Conservation (phyloP, 495 filamentous ascomycete species). For the Cairneyella variabilis region DNA sequence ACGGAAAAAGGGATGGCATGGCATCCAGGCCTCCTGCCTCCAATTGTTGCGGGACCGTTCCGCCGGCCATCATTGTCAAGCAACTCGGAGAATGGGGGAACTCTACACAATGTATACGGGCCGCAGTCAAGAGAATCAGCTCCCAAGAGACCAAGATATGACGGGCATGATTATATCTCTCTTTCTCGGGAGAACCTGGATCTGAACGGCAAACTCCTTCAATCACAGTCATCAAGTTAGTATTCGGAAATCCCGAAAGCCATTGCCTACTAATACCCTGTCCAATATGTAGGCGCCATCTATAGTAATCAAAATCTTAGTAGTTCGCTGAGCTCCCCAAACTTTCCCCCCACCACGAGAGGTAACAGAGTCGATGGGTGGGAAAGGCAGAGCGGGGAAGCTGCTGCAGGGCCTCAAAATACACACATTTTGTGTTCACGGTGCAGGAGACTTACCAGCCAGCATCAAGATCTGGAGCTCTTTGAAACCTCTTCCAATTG, state of each 20-base stretch:
- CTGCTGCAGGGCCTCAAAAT: constrained; percentile 12
- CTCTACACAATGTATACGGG: background rate
- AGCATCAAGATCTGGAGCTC: constrained; percentile 8
- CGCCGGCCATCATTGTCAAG: background rate
- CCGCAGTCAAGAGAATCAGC: constrained; percentile 7
- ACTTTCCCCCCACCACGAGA: background rate
- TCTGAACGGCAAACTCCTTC: constrained; percentile 10
- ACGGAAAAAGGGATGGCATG: background rate
- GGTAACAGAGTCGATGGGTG: constrained; percentile 3
- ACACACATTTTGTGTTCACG: constrained; percentile 13
- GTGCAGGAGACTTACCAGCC: constrained; percentile 19
- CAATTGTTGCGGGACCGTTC: constrained; percentile 17
- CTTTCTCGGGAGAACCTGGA: constrained; percentile 8
- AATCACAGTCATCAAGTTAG: constrained; percentile 9
- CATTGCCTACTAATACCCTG: constrained; percentile 10
- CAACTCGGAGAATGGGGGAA: background rate
- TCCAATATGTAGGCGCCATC: constrained; percentile 1
- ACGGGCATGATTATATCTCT: constrained; percentile 16
- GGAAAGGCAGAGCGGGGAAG: constrained; percentile 7
- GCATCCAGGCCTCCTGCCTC: constrained; percentile 14
- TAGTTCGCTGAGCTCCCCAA: background rate
- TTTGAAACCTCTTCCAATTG: constrained; percentile 9
- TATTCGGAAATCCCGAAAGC: background rate
- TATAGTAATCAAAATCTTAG: background rate
- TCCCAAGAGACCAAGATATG: constrained; percentile 17